Evolutionary conservation across 2,329 filamentous ascomycete genomes (phyloP).

Genomic region (Rhinocladiella similis): DNA sequence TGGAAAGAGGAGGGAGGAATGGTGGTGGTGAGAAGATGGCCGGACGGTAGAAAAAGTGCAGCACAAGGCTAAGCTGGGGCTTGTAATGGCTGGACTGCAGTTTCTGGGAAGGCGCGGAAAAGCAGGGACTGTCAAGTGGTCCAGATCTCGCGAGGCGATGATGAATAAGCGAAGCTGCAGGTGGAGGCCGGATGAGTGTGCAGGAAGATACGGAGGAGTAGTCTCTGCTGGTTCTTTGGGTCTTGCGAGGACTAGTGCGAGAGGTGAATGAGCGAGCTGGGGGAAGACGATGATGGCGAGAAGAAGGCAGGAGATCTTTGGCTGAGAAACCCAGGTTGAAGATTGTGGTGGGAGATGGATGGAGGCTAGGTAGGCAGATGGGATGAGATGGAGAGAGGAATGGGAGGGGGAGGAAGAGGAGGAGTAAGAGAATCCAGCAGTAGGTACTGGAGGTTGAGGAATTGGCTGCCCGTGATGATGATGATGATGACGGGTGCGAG

Average conservation of each 20-base stretch:
- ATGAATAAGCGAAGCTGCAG: not conserved
- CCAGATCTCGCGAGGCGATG: not conserved
- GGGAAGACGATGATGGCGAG: too few species aligned
- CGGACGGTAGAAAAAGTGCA: too few species aligned
- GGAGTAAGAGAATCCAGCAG: not conserved
- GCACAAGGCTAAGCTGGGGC: not conserved
- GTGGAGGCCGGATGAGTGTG: not conserved
- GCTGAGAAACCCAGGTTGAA: not conserved
- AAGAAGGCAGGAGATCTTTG: not conserved
- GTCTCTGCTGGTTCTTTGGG: too few species aligned
- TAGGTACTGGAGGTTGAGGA: too few species aligned
- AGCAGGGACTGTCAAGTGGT: not conserved
- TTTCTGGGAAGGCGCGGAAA: constrained; percentile 1
- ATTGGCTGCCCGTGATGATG: too few species aligned
- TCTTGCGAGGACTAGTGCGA: too few species aligned
- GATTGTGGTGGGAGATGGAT: too few species aligned
- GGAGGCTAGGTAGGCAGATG: too few species aligned
- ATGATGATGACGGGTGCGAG: too few species aligned
- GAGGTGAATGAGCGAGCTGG: too few species aligned
- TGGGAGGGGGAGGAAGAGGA: not conserved
- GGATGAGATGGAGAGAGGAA: not conserved
- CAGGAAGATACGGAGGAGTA: not conserved
- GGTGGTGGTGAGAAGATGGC: not conserved
- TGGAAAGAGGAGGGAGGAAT: not conserved
- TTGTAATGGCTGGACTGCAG: not conserved